A percentile compares a stretch with the other conserved stretches of the same genome.
Evolutionary conservation across 306 rosid genomes (phyloP).

Genomic region (Bauhinia variegata): DNA sequence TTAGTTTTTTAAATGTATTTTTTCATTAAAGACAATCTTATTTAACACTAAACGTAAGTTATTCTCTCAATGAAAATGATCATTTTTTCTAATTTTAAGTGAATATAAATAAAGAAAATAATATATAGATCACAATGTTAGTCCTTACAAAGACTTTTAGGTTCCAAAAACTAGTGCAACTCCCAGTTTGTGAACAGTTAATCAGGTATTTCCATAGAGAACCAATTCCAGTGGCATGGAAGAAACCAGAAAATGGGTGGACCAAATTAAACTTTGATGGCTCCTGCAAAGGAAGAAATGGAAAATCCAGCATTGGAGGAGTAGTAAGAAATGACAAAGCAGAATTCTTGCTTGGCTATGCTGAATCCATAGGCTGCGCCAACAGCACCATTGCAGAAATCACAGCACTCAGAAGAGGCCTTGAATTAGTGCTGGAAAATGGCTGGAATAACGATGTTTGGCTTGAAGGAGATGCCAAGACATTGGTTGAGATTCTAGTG

Average conservation of each 20-base stretch:
- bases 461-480: conserved; percentile 78
- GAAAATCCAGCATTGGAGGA: conserved; percentile 73
- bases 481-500: conserved; percentile 52
- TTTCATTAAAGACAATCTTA: too few relatives aligned
- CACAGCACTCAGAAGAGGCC: conserved; percentile 67
- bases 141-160: conserved; percentile 38
- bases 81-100: too few relatives aligned
- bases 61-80: background rate
- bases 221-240: conserved; percentile 69
- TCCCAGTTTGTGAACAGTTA: conserved; percentile 37
- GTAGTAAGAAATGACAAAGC: conserved; percentile 68
- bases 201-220: conserved; percentile 49
- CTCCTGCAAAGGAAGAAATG: conserved; percentile 50
- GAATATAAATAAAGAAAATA: background rate
- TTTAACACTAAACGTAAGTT: conserved; percentile 2
- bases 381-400: conserved; percentile 65
- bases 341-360: conserved; percentile 72
- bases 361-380: conserved; percentile 70
- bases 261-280: conserved; percentile 76
- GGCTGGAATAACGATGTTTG: conserved; percentile 76
- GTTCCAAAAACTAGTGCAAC: conserved; percentile 44
- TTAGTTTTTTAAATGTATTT: too few relatives aligned
- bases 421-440: conserved; percentile 68
- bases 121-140: conserved; percentile 39
- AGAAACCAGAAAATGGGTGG: conserved; percentile 69